Evolutionary conservation across 2,329 filamentous ascomycete genomes (phyloP).

Genomic region (Hyphodiscus sp.): DNA sequence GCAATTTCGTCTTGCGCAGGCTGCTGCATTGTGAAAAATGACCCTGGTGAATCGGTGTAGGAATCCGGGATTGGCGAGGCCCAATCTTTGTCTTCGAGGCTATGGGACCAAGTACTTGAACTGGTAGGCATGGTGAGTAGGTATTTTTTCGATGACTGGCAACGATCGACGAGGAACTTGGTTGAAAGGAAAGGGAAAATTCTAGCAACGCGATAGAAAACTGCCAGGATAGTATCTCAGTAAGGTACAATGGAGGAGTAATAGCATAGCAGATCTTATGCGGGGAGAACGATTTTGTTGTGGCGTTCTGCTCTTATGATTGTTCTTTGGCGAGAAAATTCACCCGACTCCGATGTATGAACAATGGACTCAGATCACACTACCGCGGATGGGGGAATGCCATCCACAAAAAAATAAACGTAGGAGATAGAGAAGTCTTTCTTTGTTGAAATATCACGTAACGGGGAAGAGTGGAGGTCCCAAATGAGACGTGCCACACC

Average conservation of each 20-base stretch:
- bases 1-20: background rate
- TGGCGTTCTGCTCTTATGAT: constrained; percentile 11
- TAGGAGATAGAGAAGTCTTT: background rate
- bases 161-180: background rate
- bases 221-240: background rate
- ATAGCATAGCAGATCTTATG: background rate
- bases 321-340: constrained; percentile 14
- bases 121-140: background rate
- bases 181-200: background rate
- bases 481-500: background rate
- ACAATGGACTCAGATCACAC: background rate
- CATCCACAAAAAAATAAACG: background rate
- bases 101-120: background rate
- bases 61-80: background rate
- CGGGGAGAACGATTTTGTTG: background rate
- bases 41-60: background rate
- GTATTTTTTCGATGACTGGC: background rate
- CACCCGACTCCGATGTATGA: background rate
- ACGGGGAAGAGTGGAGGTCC: background rate
- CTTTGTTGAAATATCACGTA: background rate
- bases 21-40: background rate
- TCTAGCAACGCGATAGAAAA: too few species aligned
- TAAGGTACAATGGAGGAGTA: background rate
- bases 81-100: constrained; percentile 5
- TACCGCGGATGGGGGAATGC: too few species aligned